phyloP scores from a whole-genome alignment of 768 basidiomycete genomes.

The Boletellus emodensis region DNA sequence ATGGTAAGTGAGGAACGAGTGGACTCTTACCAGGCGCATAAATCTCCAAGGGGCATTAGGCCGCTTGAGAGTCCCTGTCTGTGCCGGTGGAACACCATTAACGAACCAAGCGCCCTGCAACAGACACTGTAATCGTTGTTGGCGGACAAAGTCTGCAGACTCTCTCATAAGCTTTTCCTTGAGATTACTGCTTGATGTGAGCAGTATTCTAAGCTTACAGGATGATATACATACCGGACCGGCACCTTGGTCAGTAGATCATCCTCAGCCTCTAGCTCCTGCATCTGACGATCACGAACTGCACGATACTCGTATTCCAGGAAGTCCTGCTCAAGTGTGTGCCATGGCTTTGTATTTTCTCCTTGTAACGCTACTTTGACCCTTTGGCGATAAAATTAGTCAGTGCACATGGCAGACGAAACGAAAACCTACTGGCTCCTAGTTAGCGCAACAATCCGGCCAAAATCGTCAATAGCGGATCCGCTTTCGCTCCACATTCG shows the following conservation, averaged over 20 bases:
- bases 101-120: constrained; percentile 92
- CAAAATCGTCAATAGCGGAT: constrained; percentile 71
- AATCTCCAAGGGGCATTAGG: constrained; percentile 78
- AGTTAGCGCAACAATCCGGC: constrained; percentile 70
- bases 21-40: constrained; percentile 64
- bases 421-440: constrained; percentile 71
- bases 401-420: neutral
- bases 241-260: constrained; percentile 83
- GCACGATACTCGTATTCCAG: constrained; percentile 78
- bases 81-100: constrained; percentile 58
- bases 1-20: neutral
- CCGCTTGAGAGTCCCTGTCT: constrained; percentile 44
- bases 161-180: constrained; percentile 85
- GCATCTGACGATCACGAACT: constrained; percentile 87
- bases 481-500: constrained; percentile 91
- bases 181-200: constrained; percentile 56
- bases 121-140: constrained; percentile 85
- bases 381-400: constrained; percentile 36
- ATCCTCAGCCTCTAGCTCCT: constrained; percentile 84
- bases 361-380: constrained; percentile 71
- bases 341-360: constrained; percentile 77
- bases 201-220: neutral
- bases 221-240: constrained; percentile 55
- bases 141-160: constrained; percentile 83
- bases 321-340: constrained; percentile 78